Percentiles rank a stretch among this genome's conserved stretches.
phyloP scores from a whole-genome alignment of 2,329 filamentous ascomycete species.

The Curvularia sp. region DNA sequence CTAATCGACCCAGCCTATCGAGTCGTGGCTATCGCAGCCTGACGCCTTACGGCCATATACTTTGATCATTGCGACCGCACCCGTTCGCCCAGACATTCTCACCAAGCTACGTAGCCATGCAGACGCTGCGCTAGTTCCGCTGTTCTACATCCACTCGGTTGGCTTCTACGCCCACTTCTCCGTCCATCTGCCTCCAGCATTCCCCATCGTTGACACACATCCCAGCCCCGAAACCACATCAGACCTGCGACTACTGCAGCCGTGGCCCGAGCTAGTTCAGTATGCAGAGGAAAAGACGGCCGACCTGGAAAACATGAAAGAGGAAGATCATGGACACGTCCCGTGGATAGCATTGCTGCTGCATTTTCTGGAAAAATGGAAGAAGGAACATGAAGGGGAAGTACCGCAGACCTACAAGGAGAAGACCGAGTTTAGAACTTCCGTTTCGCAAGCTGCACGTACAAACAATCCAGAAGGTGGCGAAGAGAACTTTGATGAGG shows the following conservation, averaged over 20 bases:
- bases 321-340: slow-evolving; percentile 88
- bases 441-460: slow-evolving; percentile 71
- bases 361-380: slow-evolving; percentile 84
- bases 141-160: slow-evolving; percentile 84
- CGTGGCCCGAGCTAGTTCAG: slow-evolving; percentile 80
- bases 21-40: slow-evolving; percentile 53
- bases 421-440: slow-evolving; percentile 80
- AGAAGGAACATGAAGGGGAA: slow-evolving; percentile 69
- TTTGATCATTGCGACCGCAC: slow-evolving; percentile 67
- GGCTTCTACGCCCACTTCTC: slow-evolving; percentile 93
- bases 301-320: slow-evolving; percentile 71
- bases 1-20: slow-evolving; percentile 50
- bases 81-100: slow-evolving; percentile 62
- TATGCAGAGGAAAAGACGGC: slow-evolving; percentile 72
- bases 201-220: slow-evolving; percentile 94
- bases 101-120: slow-evolving; percentile 59
- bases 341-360: slow-evolving; percentile 85
- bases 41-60: slow-evolving; percentile 59
- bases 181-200: slow-evolving; percentile 76
- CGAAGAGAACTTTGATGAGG: slow-evolving; percentile 98
- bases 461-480: slow-evolving; percentile 80
- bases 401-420: slow-evolving; percentile 79
- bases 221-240: slow-evolving; percentile 84
- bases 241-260: slow-evolving; percentile 81
- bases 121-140: slow-evolving; percentile 68